Evolutionary conservation across 2,329 filamentous ascomycete species (phyloP).

Genomic region (Huntiella abstrusa): DNA sequence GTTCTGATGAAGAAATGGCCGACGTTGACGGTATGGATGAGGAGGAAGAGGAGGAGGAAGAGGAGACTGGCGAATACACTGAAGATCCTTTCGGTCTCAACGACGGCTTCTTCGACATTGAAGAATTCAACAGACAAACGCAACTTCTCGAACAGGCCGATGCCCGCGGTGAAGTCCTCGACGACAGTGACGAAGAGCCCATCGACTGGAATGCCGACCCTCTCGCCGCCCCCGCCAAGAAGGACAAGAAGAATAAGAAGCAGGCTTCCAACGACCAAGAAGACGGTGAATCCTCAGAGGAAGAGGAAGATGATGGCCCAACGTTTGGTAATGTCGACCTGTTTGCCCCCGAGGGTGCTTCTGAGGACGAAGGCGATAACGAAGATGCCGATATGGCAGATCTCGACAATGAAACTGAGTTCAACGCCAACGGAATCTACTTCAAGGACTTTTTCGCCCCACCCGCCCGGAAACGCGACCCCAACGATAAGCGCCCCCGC

Average conservation of each 20-base stretch:
- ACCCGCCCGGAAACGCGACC: constrained; percentile 40
- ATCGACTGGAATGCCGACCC: constrained; percentile 79
- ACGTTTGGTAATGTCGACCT: constrained; percentile 68
- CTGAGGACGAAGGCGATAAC: constrained; percentile 33
- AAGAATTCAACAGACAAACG: constrained; percentile 89
- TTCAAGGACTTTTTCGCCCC: constrained; percentile 90
- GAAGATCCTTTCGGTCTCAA: constrained; percentile 74
- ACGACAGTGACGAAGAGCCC: constrained; percentile 69
- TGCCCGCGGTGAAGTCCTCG: constrained; percentile 53
- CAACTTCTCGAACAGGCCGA: constrained; percentile 81
- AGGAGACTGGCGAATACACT: constrained; percentile 34
- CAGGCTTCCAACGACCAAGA: constrained; percentile 14
- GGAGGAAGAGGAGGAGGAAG: constrained; percentile 24
- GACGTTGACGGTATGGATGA: constrained; percentile 17
- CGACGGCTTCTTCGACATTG: constrained; percentile 94
- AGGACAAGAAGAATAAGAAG: constrained; percentile 16
- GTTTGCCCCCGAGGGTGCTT: constrained; percentile 50
- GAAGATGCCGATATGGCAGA: constrained; percentile 35
- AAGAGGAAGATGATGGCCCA: constrained; percentile 46
- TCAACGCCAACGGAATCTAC: constrained; percentile 73
- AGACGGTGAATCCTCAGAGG: constrained; percentile 18
- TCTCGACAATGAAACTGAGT: constrained; percentile 23
- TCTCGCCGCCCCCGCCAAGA: constrained; percentile 23
- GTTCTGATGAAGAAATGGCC: constrained; percentile 18
- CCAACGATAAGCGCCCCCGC: constrained; percentile 24